A percentile compares a stretch with the other conserved stretches of the same genome.
Conservation (phyloP, 2,329 filamentous ascomycete species). For the Exophiala calicioides region DNA sequence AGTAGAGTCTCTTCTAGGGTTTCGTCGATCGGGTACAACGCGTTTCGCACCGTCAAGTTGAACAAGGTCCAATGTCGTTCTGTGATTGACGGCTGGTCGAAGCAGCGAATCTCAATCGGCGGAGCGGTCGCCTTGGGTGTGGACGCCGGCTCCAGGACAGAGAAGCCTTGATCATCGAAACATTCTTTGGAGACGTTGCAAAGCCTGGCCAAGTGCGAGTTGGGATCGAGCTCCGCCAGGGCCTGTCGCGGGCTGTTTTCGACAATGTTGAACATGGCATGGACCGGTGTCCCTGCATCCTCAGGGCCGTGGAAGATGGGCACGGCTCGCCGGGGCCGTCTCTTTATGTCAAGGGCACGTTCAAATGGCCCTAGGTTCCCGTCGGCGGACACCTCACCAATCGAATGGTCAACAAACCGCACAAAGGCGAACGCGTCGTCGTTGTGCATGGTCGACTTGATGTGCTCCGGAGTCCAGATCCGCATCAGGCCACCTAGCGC, state of each 20-base stretch:
- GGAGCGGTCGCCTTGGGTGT: conserved; percentile 79
- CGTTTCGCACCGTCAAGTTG: conserved; percentile 72
- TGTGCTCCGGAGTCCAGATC: conserved; percentile 80
- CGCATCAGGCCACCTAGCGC: conserved; percentile 83
- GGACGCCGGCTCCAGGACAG: conserved; percentile 77
- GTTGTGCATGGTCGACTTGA: conserved; percentile 63
- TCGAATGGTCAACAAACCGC: conserved; percentile 77
- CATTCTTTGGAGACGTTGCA: conserved; percentile 73
- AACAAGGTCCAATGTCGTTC: conserved; percentile 78
- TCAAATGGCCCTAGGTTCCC: conserved; percentile 72
- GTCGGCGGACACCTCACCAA: conserved; percentile 68
- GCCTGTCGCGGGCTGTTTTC: conserved; percentile 67
- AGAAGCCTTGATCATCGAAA: conserved; percentile 70
- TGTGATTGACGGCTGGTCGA: conserved; percentile 62
- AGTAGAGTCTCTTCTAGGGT: conserved; percentile 72
- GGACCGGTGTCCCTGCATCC: conserved; percentile 66
- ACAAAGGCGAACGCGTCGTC: conserved; percentile 76
- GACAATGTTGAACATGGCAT: conserved; percentile 79
- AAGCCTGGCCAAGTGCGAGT: conserved; percentile 72
- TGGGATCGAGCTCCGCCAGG: conserved; percentile 67
- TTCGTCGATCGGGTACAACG: conserved; percentile 63
- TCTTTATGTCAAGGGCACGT: conserved; percentile 67
- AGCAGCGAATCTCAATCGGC: conserved; percentile 77
- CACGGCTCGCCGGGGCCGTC: conserved; percentile 64
- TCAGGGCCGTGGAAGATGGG: conserved; percentile 61